Evolutionary conservation across 441 rosid species (phyloP).

Genomic region (Breynia disticha): DNA sequence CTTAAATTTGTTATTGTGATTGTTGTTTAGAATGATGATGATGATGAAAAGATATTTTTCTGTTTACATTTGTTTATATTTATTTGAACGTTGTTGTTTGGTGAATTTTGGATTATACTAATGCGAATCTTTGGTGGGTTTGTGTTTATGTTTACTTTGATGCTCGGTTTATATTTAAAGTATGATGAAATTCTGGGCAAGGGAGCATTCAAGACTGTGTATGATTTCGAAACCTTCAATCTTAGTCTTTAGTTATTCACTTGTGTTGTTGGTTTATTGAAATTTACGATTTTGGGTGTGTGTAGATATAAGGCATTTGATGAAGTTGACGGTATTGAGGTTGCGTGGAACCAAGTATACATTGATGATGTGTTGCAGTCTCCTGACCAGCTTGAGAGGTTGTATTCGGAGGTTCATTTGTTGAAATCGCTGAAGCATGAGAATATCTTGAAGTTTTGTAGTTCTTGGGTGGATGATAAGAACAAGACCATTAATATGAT

Average conservation of each 20-base stretch:
- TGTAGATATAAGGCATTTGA: slow-evolving; percentile 73
- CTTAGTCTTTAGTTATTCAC: neutral
- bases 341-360: slow-evolving; percentile 70
- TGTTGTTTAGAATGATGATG: no score
- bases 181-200: slow-evolving; percentile 65
- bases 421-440: slow-evolving; percentile 58
- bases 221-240: slow-evolving; percentile 26
- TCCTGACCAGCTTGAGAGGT: slow-evolving; percentile 51
- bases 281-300: slow-evolving; percentile 2
- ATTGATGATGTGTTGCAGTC: slow-evolving; percentile 59
- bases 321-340: slow-evolving; percentile 67
- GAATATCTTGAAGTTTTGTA: slow-evolving; percentile 50
- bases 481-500: slow-evolving; percentile 67
- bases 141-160: neutral
- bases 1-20: no score
- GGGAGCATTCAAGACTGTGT: slow-evolving; percentile 95
- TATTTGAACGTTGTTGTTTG: neutral
- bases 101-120: neutral
- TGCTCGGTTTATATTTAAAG: slow-evolving; percentile 26
- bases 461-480: slow-evolving; percentile 68
- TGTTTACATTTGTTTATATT: neutral
- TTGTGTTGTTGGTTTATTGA: neutral
- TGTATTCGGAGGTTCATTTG: slow-evolving; percentile 68
- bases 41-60: neutral
- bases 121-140: slow-evolving; percentile 1